These are phyloP conservation scores for Coniferiporia sulphurascens DNA, from an alignment of 1,284 basidiomycete genomes.

Conservation along the genomic window DNA sequence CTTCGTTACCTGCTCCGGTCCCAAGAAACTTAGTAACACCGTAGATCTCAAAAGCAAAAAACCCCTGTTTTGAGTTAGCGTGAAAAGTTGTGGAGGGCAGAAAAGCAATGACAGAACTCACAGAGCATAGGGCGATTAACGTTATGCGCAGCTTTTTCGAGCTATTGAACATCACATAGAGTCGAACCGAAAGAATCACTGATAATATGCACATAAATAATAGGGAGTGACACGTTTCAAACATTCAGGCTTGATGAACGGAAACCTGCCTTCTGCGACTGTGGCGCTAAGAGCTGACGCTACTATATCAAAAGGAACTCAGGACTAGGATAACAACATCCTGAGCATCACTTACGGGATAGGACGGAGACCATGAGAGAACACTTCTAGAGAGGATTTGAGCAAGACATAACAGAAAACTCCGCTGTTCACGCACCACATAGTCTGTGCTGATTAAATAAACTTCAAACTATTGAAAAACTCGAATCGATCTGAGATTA, in stretches of 20 bases:
- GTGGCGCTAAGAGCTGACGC: not conserved
- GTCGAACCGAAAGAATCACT: not conserved
- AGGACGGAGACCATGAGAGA: not conserved
- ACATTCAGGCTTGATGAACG: too few relatives aligned
- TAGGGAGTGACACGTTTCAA: not conserved
- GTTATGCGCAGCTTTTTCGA: not conserved
- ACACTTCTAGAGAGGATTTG: not conserved
- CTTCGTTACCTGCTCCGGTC: not conserved
- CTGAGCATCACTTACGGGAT: not conserved
- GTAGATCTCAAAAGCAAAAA: not conserved
- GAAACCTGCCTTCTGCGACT: not conserved
- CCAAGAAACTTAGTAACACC: not conserved
- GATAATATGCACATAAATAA: not conserved
- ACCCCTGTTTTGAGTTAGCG: not conserved
- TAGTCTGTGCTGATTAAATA: not conserved
- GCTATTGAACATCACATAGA: not conserved
- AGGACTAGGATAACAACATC: not conserved
- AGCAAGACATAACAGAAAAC: not conserved
- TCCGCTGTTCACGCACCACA: not conserved
- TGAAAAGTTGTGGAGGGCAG: too few relatives aligned
- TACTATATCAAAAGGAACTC: not conserved
- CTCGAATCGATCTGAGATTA: not conserved
- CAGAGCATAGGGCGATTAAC: not conserved
- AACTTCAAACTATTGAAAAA: not conserved
- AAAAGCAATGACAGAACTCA: not conserved